A percentile compares a stretch with the other conserved stretches of the same genome.
Evolutionary conservation across 2,329 filamentous ascomycete genomes (phyloP).

Genomic region (Fusarium coicis): DNA sequence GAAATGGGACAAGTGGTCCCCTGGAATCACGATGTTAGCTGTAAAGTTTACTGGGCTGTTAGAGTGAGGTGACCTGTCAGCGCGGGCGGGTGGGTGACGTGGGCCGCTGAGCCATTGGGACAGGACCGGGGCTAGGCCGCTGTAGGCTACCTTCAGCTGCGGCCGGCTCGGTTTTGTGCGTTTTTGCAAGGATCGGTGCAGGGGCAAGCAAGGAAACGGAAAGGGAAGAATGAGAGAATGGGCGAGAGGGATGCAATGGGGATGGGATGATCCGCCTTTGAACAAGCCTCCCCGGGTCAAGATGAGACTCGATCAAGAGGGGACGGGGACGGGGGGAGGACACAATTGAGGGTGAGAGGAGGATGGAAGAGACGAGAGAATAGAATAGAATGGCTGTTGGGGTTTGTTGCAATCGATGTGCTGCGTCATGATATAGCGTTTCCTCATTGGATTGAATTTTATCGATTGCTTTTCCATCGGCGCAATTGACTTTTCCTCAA

Average conservation of each 20-base stretch:
- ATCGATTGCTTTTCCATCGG: not conserved
- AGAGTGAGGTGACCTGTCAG: conserved; percentile 38
- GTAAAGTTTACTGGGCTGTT: not conserved
- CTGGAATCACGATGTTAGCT: conserved; percentile 32
- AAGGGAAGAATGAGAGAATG: conserved; percentile 5
- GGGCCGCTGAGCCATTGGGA: conserved; percentile 40
- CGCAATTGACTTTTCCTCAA: conserved; percentile 4
- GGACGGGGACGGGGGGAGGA: not conserved
- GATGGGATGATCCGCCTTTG: conserved; percentile 29
- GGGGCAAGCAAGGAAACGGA: conserved; percentile 18
- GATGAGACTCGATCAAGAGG: conserved; percentile 36
- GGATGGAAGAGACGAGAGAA: not conserved
- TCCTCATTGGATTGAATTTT: conserved; percentile 5
- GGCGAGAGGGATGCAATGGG: not conserved
- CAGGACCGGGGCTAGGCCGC: not conserved
- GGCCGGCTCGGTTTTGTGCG: not conserved
- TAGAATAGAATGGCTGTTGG: not conserved
- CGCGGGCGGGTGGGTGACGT: conserved; percentile 43
- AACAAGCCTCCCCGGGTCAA: conserved; percentile 27
- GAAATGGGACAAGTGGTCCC: conserved; percentile 18
- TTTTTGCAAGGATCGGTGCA: conserved; percentile 29
- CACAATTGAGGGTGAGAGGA: conserved; percentile 21
- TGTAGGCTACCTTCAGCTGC: not conserved
- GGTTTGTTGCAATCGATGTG: not conserved
- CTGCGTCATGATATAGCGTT: not conserved